These are phyloP conservation scores for Russula earlei DNA, from an alignment of 768 basidiomycete genomes.

Conservation along the genomic window DNA sequence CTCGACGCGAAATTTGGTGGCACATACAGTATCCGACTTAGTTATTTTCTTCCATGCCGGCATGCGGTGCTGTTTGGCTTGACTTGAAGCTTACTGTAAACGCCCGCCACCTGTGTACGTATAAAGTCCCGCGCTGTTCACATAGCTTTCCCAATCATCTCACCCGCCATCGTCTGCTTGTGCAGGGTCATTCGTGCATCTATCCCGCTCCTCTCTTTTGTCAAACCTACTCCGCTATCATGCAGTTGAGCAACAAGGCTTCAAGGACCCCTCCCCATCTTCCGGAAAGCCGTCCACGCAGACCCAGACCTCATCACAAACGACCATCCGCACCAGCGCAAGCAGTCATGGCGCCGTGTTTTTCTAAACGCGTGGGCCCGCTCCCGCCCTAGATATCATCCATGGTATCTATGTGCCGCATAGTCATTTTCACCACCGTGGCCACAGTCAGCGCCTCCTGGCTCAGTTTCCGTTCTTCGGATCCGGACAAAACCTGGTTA, in stretches of 20 bases:
- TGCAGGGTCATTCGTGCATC: background rate
- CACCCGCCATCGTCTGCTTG: background rate
- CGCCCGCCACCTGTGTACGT: conserved; percentile 5
- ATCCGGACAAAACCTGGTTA: background rate
- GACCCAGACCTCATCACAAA: conserved; percentile 13
- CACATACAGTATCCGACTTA: too few relatives aligned
- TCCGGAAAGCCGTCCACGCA: conserved; percentile 6
- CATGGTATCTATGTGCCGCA: background rate
- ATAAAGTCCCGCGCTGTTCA: conserved; percentile 7
- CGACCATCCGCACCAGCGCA: conserved; percentile 10
- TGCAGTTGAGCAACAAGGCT: background rate
- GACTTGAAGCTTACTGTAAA: conserved; percentile 2
- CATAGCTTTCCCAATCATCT: background rate
- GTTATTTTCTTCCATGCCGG: too few relatives aligned
- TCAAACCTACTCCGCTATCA: background rate
- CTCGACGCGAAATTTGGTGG: too few relatives aligned
- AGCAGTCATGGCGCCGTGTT: conserved; percentile 15
- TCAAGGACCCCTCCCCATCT: conserved; percentile 14
- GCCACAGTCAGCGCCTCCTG: background rate
- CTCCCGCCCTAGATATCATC: background rate
- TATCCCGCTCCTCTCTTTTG: background rate
- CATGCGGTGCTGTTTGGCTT: conserved; percentile 1
- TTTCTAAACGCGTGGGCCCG: background rate
- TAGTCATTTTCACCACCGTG: background rate
- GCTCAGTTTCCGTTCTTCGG: background rate